phyloP scores from a whole-genome alignment of 148 eudicot species.

The Rhododendron molle region DNA sequence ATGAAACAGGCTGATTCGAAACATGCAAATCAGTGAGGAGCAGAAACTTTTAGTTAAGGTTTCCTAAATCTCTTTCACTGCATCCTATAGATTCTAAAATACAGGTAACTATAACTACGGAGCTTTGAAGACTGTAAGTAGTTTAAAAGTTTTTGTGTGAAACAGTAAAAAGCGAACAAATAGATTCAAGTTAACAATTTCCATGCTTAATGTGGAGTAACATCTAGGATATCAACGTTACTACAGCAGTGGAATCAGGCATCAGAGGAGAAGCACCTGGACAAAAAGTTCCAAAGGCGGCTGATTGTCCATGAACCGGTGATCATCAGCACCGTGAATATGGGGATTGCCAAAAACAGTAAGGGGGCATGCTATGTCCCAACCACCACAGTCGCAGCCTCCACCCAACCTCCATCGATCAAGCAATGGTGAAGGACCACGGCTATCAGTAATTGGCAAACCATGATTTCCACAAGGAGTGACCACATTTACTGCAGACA shows the following conservation, averaged over 20 bases:
- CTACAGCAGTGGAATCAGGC: not conserved
- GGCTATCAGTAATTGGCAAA: conserved; percentile 47
- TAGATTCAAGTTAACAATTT: not conserved
- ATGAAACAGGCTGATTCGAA: not conserved
- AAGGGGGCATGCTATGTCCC: conserved; percentile 94
- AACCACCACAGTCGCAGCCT: conserved; percentile 94
- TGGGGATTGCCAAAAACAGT: conserved; percentile 45
- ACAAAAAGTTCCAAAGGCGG: conserved; percentile 51
- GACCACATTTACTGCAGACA: conserved; percentile 55
- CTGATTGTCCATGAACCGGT: conserved; percentile 28
- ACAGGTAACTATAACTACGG: not conserved
- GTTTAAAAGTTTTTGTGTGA: not conserved
- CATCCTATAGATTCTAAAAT: not conserved
- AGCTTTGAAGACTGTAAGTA: not conserved
- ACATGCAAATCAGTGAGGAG: not conserved
- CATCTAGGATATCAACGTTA: not conserved
- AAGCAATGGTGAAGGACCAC: conserved; percentile 72
- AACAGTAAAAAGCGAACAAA: not conserved
- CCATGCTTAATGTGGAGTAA: not conserved
- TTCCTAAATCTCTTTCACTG: not conserved
- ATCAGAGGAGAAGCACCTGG: conserved; percentile 43
- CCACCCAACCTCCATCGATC: conserved; percentile 87
- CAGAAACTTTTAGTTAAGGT: not conserved
- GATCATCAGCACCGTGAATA: conserved; percentile 28
- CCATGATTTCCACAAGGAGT: conserved; percentile 73